Percentiles rank a stretch among this genome's conserved stretches.
These are phyloP conservation scores for Myxozyma neglecta DNA, from an alignment of 805 yeast species.

Conservation along the genomic window DNA sequence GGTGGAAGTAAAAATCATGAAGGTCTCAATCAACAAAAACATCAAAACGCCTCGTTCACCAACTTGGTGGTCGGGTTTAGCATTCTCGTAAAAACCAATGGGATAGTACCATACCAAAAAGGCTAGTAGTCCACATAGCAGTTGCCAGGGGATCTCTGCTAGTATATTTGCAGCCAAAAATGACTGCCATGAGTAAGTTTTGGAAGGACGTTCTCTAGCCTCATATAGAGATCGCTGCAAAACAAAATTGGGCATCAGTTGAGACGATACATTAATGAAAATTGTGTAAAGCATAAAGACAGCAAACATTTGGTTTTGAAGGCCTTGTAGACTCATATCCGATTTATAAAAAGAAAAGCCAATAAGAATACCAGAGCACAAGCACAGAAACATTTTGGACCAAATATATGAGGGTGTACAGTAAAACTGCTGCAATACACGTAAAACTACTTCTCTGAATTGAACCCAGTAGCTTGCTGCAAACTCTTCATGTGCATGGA, in stretches of 20 bases:
- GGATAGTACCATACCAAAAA: constrained; percentile 63
- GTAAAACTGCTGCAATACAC: constrained; percentile 62
- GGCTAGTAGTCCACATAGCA: constrained; percentile 57
- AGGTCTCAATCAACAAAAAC: constrained; percentile 29
- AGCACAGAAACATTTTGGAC: constrained; percentile 55
- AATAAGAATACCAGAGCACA: constrained; percentile 56
- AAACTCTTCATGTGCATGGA: constrained; percentile 47
- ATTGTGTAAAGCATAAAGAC: constrained; percentile 65
- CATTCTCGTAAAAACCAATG: constrained; percentile 52
- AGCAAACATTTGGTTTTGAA: constrained; percentile 82
- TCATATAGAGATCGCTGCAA: constrained; percentile 66
- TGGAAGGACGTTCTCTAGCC: constrained; percentile 71
- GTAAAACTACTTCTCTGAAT: constrained; percentile 46
- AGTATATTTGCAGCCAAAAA: constrained; percentile 62
- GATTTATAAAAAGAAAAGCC: constrained; percentile 72
- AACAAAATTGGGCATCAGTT: constrained; percentile 62
- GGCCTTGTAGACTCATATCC: constrained; percentile 57
- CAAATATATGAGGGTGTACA: constrained; percentile 60
- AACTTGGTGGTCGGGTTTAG: constrained; percentile 48
- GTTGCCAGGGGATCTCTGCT: constrained; percentile 67
- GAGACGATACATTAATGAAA: constrained; percentile 59
- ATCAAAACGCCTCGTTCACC: constrained; percentile 52
- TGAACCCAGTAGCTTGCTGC: constrained; percentile 49
- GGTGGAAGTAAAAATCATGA: constrained; percentile 49
- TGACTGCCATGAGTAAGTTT: constrained; percentile 65